A percentile compares a stretch with the other conserved stretches of the same genome.
Evolutionary conservation across 257 asterid species (phyloP).

Genomic region (Cinchona pubescens): DNA sequence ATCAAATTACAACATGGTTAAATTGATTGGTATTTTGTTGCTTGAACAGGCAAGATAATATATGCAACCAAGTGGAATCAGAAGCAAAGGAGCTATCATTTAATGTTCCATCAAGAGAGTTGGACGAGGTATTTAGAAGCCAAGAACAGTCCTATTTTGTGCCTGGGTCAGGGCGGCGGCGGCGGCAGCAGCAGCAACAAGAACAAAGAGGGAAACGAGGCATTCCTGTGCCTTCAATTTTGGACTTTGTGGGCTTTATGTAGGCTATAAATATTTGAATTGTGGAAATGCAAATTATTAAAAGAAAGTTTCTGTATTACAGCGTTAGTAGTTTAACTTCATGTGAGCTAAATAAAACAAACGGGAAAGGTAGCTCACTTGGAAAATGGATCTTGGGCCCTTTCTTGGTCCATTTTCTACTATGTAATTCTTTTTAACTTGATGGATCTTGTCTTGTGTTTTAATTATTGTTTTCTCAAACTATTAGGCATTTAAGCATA

Average conservation of each 20-base stretch:
- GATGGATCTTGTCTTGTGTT: not conserved
- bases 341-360: conserved; percentile 1
- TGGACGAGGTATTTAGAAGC: conserved; percentile 23
- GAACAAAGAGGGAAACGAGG: conserved; percentile 12
- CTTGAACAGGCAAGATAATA: conserved; percentile 25
- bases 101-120: conserved; percentile 4
- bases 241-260: conserved; percentile 32
- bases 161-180: conserved; percentile 30
- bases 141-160: conserved; percentile 34
- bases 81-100: conserved; percentile 37
- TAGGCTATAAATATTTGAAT: not conserved
- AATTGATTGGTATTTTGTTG: not conserved
- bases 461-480: no score
- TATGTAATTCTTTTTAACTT: not conserved
- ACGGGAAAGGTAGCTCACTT: not conserved
- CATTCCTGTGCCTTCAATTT: conserved; percentile 27
- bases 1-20: not conserved
- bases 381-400: not conserved
- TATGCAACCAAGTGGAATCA: conserved; percentile 32
- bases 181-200: not conserved
- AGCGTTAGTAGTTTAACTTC: no score
- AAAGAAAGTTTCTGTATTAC: no score
- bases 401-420: not conserved
- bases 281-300: not conserved
- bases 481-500: no score